Conservation (phyloP, 805 yeast species). For the Blastobotrys americana region DNA sequence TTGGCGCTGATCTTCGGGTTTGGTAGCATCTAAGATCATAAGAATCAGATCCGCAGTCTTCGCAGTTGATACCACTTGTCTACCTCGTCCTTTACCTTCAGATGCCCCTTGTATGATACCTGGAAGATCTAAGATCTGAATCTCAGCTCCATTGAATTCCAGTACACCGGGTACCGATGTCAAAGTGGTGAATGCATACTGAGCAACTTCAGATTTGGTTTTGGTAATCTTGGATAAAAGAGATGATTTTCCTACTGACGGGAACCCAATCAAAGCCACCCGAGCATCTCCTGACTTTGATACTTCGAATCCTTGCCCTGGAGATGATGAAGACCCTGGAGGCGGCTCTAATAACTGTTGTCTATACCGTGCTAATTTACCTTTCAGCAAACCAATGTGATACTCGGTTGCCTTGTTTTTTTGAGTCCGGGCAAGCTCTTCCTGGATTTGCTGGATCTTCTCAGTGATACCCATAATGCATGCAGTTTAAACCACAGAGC, state of each 20-base stretch:
- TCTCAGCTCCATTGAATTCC: slow-evolving; percentile 93
- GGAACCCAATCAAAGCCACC: slow-evolving; percentile 91
- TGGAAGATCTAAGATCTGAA: slow-evolving; percentile 94
- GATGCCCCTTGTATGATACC: slow-evolving; percentile 96
- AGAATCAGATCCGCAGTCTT: slow-evolving; percentile 87
- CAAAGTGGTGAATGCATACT: slow-evolving; percentile 89
- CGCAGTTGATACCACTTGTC: slow-evolving; percentile 94
- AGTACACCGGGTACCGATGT: slow-evolving; percentile 96
- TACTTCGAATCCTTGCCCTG: slow-evolving; percentile 90
- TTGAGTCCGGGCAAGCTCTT: slow-evolving; percentile 90
- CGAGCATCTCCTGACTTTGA: slow-evolving; percentile 95
- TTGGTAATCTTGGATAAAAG: slow-evolving; percentile 82
- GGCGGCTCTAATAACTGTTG: slow-evolving; percentile 88
- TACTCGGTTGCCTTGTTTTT: slow-evolving; percentile 97
- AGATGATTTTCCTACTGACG: slow-evolving; percentile 95
- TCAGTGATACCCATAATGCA: slow-evolving; percentile 36
- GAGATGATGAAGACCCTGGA: slow-evolving; percentile 58
- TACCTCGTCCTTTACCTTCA: slow-evolving; percentile 95
- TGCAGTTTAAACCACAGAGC: not conserved
- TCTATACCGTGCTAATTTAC: slow-evolving; percentile 87
- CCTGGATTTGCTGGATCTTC: slow-evolving; percentile 82
- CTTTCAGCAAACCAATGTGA: slow-evolving; percentile 88
- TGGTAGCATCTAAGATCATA: slow-evolving; percentile 95
- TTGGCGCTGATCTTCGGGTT: slow-evolving; percentile 80
- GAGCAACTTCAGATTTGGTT: slow-evolving; percentile 91